Evolutionary conservation across 345 rosid species (phyloP).

Genomic region (Hibiscus mutabilis): DNA sequence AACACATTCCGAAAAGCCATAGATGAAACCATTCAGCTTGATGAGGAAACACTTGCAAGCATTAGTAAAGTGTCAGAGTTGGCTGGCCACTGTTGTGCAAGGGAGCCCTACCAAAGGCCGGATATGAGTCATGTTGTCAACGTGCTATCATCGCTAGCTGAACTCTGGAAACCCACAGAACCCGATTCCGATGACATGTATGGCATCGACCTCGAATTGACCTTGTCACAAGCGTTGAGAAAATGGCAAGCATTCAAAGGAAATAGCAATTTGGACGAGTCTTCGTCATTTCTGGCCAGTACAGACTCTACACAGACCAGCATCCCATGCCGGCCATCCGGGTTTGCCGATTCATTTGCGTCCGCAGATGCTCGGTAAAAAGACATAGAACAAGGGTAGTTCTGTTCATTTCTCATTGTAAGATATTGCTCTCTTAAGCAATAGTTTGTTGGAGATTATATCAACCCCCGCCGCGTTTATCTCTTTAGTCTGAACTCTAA

Average conservation of each 20-base stretch:
- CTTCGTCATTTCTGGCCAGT: constrained; percentile 32
- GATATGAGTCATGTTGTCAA: constrained; percentile 68
- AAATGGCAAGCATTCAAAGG: constrained; percentile 73
- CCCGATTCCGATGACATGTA: constrained; percentile 45
- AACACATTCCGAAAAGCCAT: constrained; percentile 41
- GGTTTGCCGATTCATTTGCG: constrained; percentile 51
- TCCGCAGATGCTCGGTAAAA: constrained; percentile 47
- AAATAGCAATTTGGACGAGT: constrained; percentile 40
- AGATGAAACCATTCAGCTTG: constrained; percentile 39
- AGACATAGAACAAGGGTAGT: background rate
- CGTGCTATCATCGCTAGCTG: constrained; percentile 53
- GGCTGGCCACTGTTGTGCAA: constrained; percentile 55
- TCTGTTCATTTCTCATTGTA: constrained; percentile 15
- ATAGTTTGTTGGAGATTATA: constrained; percentile 4
- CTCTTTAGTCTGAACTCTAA: constrained; percentile 4
- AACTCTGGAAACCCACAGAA: constrained; percentile 60
- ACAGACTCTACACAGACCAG: constrained; percentile 52
- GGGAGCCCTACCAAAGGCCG: constrained; percentile 71
- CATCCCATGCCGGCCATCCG: constrained; percentile 46
- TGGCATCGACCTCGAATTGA: constrained; percentile 64
- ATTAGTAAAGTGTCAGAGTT: constrained; percentile 58
- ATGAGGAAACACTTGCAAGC: constrained; percentile 48
- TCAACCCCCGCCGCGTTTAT: background rate
- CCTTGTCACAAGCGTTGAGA: constrained; percentile 59
- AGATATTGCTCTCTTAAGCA: background rate